phyloP scores from a whole-genome alignment of 2,329 filamentous ascomycete species.

The Thelonectria discophora region DNA sequence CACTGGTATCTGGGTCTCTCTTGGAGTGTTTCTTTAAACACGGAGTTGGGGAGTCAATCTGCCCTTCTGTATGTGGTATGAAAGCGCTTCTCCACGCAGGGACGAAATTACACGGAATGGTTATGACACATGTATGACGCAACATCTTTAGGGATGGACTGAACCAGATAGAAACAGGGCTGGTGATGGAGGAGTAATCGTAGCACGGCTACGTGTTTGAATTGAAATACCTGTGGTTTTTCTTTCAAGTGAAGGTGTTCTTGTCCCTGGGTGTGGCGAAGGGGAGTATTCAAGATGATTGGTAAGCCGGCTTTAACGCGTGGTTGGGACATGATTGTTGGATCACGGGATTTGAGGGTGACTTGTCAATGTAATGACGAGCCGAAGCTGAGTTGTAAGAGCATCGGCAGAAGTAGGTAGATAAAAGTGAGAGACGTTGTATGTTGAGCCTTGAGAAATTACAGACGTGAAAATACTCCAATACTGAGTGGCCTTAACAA shows the following conservation, averaged over 20 bases:
- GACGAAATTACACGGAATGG: conserved; percentile 45
- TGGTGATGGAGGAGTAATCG: conserved; percentile 26
- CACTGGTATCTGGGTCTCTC: conserved; percentile 54
- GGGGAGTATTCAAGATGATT: neutral
- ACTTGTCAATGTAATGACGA: too few species aligned
- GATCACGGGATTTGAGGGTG: too few species aligned
- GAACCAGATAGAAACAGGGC: conserved; percentile 6
- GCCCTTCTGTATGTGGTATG: conserved; percentile 58
- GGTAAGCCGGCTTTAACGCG: neutral
- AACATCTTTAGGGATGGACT: conserved; percentile 20
- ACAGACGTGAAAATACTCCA: too few species aligned
- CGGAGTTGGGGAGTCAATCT: conserved; percentile 60
- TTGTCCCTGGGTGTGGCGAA: neutral
- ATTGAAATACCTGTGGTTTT: conserved; percentile 28
- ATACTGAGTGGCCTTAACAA: too few species aligned
- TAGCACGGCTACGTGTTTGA: conserved; percentile 13
- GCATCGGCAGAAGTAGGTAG: too few species aligned
- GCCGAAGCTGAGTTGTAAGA: too few species aligned
- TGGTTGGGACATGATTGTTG: too few species aligned
- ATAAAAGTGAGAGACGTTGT: too few species aligned
- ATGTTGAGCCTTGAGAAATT: too few species aligned
- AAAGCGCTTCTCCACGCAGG: conserved; percentile 58
- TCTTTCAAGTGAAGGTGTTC: too few species aligned
- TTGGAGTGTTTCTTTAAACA: conserved; percentile 58
- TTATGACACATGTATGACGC: conserved; percentile 41